phyloP scores from a whole-genome alignment of 2,329 filamentous ascomycete species.

The Alternaria panax region DNA sequence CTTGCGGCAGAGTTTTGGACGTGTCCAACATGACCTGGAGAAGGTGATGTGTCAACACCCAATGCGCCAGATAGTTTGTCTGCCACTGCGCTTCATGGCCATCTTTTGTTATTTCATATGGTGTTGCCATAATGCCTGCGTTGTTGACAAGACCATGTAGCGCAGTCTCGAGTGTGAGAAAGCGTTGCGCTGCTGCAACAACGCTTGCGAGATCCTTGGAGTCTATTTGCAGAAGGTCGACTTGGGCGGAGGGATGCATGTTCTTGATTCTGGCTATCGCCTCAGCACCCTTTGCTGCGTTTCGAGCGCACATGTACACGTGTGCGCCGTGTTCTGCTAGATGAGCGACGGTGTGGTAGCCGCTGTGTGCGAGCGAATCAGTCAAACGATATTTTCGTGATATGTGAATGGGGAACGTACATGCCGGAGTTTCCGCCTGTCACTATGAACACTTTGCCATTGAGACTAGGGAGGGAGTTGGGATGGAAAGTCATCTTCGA shows the following conservation, averaged over 20 bases:
- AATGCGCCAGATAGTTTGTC: constrained; percentile 57
- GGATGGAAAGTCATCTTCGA: background rate
- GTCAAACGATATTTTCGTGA: background rate
- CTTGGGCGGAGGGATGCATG: background rate
- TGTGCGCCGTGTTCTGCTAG: background rate
- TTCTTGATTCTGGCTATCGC: background rate
- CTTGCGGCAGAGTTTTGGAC: constrained; percentile 42
- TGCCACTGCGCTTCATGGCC: constrained; percentile 57
- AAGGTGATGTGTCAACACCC: constrained; percentile 52
- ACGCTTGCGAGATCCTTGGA: background rate
- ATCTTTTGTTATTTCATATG: constrained; percentile 42
- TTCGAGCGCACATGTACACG: background rate
- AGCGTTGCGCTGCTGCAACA: background rate
- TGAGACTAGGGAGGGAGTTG: background rate
- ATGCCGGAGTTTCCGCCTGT: background rate
- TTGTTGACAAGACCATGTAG: background rate
- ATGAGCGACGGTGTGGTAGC: background rate
- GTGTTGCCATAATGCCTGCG: constrained; percentile 20
- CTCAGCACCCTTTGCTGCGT: background rate
- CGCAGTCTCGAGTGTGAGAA: background rate
- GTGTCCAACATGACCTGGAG: constrained; percentile 34
- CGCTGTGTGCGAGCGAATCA: background rate
- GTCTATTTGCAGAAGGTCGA: background rate
- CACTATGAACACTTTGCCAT: background rate
- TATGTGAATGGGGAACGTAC: background rate